These are phyloP conservation scores for Capsella bursapastoris DNA, from an alignment of 345 rosid genomes.

Conservation along the genomic window DNA sequence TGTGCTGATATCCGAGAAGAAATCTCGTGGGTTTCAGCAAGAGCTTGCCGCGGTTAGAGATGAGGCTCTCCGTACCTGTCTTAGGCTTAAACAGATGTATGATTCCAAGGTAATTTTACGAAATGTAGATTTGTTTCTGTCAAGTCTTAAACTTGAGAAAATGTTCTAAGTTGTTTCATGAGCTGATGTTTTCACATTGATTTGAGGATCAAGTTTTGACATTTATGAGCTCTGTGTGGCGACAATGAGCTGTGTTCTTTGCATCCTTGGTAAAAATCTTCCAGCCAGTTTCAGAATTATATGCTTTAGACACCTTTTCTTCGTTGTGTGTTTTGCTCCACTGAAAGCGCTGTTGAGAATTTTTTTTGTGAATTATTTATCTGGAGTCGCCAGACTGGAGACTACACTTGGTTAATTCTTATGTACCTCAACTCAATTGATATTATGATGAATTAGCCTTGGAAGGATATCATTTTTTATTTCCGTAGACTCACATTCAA, in stretches of 20 bases:
- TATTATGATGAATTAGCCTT: conserved; percentile 2
- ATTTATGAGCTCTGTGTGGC: neutral
- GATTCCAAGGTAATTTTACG: conserved; percentile 68
- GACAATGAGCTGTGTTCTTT: neutral
- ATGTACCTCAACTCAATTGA: conserved; percentile 5
- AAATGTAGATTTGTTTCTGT: conserved; percentile 9
- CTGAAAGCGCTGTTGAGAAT: neutral
- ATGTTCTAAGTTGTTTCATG: neutral
- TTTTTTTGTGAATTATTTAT: conserved; percentile 1
- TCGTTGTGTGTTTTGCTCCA: neutral
- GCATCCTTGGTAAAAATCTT: neutral
- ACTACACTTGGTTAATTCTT: neutral
- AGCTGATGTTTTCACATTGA: neutral
- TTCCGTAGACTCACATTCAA: neutral
- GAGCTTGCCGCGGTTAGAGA: conserved; percentile 76
- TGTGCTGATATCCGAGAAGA: conserved; percentile 82
- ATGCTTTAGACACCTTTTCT: neutral
- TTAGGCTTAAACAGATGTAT: conserved; percentile 80
- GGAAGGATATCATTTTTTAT: conserved; percentile 6
- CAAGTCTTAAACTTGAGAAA: neutral
- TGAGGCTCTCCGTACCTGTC: conserved; percentile 74
- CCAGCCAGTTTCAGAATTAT: neutral
- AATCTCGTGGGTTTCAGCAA: conserved; percentile 62
- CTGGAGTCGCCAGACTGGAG: conserved; percentile 2
- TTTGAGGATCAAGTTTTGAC: neutral